Conservation (phyloP, 352 stramenopile species). For the Phytopythium vexans region DNA sequence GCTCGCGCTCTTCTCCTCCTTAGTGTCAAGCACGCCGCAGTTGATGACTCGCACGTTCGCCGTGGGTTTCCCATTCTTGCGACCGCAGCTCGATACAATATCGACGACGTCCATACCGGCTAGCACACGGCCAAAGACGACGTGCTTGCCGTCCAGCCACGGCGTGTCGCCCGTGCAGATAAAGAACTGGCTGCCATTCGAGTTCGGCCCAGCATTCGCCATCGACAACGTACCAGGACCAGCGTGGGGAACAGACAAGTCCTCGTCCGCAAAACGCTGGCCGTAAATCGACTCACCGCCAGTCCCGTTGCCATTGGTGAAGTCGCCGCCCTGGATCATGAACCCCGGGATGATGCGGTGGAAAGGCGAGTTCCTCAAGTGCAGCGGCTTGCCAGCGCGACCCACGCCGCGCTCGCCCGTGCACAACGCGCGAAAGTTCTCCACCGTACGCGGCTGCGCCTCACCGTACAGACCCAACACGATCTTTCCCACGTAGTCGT, state of each 20-base stretch:
- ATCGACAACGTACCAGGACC: slow-evolving; percentile 82
- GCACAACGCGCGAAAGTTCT: slow-evolving; percentile 81
- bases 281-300: slow-evolving; percentile 96
- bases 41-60: slow-evolving; percentile 91
- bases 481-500: slow-evolving; percentile 83
- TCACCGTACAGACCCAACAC: slow-evolving; percentile 79
- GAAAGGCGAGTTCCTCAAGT: slow-evolving; percentile 94
- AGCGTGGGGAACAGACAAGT: slow-evolving; percentile 66
- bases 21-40: slow-evolving; percentile 44
- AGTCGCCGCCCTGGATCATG: slow-evolving; percentile 94
- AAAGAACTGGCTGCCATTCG: slow-evolving; percentile 96
- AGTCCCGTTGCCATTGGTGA: slow-evolving; percentile 91
- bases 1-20: slow-evolving; percentile 6
- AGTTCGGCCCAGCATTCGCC: slow-evolving; percentile 86
- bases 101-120: slow-evolving; percentile 93
- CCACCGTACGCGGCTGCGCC: slow-evolving; percentile 71
- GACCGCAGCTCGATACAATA: slow-evolving; percentile 74
- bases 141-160: slow-evolving; percentile 97
- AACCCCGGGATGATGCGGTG: slow-evolving; percentile 97
- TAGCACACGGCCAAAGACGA: slow-evolving; percentile 92
- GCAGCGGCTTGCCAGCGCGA: slow-evolving; percentile 90
- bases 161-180: slow-evolving; percentile 94
- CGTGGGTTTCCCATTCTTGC: slow-evolving; percentile 84
- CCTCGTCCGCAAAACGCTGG: slow-evolving; percentile 91
- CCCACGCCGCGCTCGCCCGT: slow-evolving; percentile 70